Evolutionary conservation across 2,329 filamentous ascomycete genomes (phyloP).

Genomic region (Apiospora aurea): DNA sequence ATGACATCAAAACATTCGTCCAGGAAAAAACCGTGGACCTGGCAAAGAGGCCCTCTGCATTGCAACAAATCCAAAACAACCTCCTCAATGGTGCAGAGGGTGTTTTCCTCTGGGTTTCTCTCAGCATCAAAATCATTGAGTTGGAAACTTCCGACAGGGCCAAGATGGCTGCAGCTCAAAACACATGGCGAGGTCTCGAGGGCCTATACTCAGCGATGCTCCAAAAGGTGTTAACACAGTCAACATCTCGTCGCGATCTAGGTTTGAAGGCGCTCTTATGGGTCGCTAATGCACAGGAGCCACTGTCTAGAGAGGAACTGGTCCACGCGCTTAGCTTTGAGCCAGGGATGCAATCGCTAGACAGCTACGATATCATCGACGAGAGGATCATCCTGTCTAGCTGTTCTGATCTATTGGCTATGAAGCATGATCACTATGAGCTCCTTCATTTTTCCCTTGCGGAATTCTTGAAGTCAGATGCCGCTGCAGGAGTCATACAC

Average conservation of each 20-base stretch:
- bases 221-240: background rate
- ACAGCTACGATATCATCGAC: background rate
- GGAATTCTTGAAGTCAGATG: background rate
- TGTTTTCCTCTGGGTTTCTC: constrained; percentile 8
- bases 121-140: background rate
- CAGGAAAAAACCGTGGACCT: background rate
- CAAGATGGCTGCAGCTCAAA: background rate
- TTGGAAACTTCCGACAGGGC: background rate
- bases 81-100: background rate
- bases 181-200: background rate
- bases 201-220: background rate
- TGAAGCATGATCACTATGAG: background rate
- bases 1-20: background rate
- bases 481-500: no score
- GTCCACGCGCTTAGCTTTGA: background rate
- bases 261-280: background rate
- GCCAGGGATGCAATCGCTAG: background rate
- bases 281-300: background rate
- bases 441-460: background rate
- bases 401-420: background rate
- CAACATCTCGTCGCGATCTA: background rate
- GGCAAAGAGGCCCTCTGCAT: background rate
- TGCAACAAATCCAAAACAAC: background rate
- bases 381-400: background rate
- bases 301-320: background rate